Evolutionary conservation across 1,139 yeast species (phyloP).

Genomic region (Spathaspora sp.): DNA sequence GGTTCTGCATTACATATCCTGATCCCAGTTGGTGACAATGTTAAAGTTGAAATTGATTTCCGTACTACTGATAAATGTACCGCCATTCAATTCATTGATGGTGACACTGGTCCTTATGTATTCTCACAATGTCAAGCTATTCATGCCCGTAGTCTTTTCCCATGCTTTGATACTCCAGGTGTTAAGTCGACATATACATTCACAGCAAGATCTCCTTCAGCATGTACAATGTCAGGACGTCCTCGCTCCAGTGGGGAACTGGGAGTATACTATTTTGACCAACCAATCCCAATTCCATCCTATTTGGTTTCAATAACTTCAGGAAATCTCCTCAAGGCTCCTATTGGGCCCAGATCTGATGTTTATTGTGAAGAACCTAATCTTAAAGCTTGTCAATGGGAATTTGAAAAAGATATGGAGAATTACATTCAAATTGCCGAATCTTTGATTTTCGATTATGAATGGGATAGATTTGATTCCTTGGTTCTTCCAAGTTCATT

Average conservation of each 20-base stretch:
- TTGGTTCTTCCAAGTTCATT: conserved; percentile 34
- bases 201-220: conserved; percentile 30
- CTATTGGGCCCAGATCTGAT: conserved; percentile 36
- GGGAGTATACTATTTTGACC: conserved; percentile 24
- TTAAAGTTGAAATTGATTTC: conserved; percentile 22
- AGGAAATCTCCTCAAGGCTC: conserved; percentile 29
- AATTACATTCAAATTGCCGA: conserved; percentile 35
- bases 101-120: conserved; percentile 38
- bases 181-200: conserved; percentile 34
- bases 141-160: conserved; percentile 43
- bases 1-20: conserved; percentile 33
- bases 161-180: conserved; percentile 46
- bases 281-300: conserved; percentile 38
- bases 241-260: conserved; percentile 16
- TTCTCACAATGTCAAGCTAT: conserved; percentile 47
- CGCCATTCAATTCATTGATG: conserved; percentile 40
- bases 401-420: conserved; percentile 38
- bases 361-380: conserved; percentile 31
- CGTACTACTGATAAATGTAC: conserved; percentile 37
- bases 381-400: conserved; percentile 33
- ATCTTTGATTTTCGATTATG: conserved; percentile 31
- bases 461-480: conserved; percentile 35
- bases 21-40: conserved; percentile 9
- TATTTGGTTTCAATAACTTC: conserved; percentile 38
- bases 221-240: conserved; percentile 39